Evolutionary conservation across 805 yeast species (phyloP).

Genomic region (Spathaspora boniae): DNA sequence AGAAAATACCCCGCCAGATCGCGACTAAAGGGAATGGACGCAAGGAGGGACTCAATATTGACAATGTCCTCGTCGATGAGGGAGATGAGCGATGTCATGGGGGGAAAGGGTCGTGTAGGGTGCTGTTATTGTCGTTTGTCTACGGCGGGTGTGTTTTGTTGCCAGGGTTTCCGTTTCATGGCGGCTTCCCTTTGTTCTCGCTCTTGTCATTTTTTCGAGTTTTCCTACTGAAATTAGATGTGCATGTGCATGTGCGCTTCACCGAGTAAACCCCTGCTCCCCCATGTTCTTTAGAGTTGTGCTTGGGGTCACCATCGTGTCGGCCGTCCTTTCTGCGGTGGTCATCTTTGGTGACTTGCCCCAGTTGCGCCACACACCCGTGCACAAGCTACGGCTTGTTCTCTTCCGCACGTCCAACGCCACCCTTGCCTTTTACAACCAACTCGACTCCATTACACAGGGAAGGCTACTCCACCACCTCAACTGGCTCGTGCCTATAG

Average conservation of each 20-base stretch:
- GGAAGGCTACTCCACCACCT: conserved; percentile 13
- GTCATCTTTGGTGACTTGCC: conserved; percentile 51
- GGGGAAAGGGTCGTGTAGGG: background rate
- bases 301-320: conserved; percentile 8
- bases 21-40: conserved; percentile 32
- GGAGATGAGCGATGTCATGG: conserved; percentile 13
- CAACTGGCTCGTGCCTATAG: conserved; percentile 45
- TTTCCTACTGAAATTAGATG: too few relatives aligned
- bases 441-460: conserved; percentile 6
- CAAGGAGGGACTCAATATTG: conserved; percentile 24
- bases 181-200: too few relatives aligned
- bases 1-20: conserved; percentile 19
- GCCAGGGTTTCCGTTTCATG: background rate
- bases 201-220: too few relatives aligned
- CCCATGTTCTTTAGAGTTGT: conserved; percentile 7
- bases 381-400: conserved; percentile 21
- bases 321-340: conserved; percentile 19
- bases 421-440: conserved; percentile 3
- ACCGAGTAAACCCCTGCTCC: background rate
- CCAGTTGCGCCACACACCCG: conserved; percentile 27
- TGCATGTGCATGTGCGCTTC: background rate
- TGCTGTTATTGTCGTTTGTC: background rate
- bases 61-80: conserved; percentile 24
- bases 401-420: conserved; percentile 1
- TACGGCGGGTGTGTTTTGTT: background rate